Evolutionary conservation across 1,284 basidiomycete species (phyloP), one percentile per base, ranked within the genome.

Genomic region (Naganishia liquefaciens): DNA sequence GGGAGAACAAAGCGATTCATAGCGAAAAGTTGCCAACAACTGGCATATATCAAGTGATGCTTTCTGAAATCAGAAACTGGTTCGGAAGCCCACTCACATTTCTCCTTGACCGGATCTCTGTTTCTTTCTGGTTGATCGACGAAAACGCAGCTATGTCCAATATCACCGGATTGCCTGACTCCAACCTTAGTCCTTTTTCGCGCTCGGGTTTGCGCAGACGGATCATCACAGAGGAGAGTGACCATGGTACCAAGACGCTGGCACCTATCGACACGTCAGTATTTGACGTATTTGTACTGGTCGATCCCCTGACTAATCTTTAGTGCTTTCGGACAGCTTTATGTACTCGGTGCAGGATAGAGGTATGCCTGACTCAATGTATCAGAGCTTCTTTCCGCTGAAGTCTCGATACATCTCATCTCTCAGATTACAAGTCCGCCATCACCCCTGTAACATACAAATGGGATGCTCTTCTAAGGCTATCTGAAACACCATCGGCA

Each of bases 221-320:
- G 11, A 21, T 37, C 11, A 39, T 4, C 19, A 15, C 30, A 11
- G 23, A 11, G 10, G 17, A 7, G 17, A 4, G 5, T 4, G 49
- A 13, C 13, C 42, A 9, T 19, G 15, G 15, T 4, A 4, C 37
- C 5, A 23, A 13, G 10, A 30, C 6, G 13, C 27, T 28, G 15
- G 40, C 49, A 17, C 28, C 44, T 15, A 44, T 58, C n/a, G 27
- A 58, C n/a, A 58, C 55, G 55, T 58, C 1, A 58, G 55, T 39
- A 9, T 2, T n/a, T 33, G 11, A 27, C 5, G 7, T 7, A 30
- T 28, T 28, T 11, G 28, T 13, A n/a, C 49, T 51, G 2, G 17
- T 23, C 3, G 15, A 40, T 10, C 39, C 17, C 43, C 9, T 7
- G 25, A 10, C 17, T 46, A 5, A n/a, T 2, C 15, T 23, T 1